phyloP scores from a whole-genome alignment of 441 rosid genomes.

The Brassica balearica region DNA sequence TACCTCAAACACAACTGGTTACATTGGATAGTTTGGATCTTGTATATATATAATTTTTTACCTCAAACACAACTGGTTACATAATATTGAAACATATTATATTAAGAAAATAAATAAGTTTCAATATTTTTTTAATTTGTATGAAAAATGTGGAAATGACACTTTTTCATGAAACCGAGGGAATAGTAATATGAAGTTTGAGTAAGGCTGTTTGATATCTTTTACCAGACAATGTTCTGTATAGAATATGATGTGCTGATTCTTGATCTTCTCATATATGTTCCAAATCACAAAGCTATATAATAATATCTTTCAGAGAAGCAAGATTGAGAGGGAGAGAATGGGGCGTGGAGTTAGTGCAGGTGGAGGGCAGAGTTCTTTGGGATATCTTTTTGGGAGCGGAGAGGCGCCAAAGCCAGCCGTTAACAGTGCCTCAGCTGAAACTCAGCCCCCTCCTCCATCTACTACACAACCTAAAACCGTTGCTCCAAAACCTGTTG shows the following conservation, averaged over 20 bases:
- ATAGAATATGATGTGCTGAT: conserved; percentile 3
- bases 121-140: too few relatives aligned
- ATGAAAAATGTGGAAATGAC: too few relatives aligned
- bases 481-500: conserved; percentile 58
- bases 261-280: background rate
- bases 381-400: conserved; percentile 70
- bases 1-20: background rate
- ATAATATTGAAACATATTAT: too few relatives aligned
- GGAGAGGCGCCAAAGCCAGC: conserved; percentile 75
- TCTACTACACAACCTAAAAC: conserved; percentile 45
- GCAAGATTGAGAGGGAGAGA: conserved; percentile 25
- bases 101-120: too few relatives aligned
- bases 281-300: background rate
- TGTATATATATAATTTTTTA: too few relatives aligned
- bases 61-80: too few relatives aligned
- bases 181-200: too few relatives aligned
- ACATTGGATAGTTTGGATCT: too few relatives aligned
- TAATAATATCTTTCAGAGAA: background rate
- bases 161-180: too few relatives aligned
- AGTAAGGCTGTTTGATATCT: too few relatives aligned
- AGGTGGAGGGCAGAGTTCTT: conserved; percentile 82
- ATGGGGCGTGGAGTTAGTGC: conserved; percentile 81
- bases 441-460: conserved; percentile 38
- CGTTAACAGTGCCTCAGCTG: conserved; percentile 49
- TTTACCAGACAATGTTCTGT: too few relatives aligned